A percentile compares a stretch with the other conserved stretches of the same genome.
Evolutionary conservation across 257 asterid species (phyloP).

Genomic region (Solanum pinnatisectum): DNA sequence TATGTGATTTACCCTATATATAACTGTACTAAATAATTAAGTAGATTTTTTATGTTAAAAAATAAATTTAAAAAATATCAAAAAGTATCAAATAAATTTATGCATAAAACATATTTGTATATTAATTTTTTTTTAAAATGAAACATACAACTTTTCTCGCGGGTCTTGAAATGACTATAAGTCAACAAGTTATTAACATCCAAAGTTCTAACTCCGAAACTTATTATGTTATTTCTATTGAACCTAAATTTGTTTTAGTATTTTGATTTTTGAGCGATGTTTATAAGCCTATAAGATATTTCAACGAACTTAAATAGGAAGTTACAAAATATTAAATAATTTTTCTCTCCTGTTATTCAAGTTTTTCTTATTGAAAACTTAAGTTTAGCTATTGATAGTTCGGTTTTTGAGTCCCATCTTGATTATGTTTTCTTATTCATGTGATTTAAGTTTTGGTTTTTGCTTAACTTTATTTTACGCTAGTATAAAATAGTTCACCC

Average conservation of each 20-base stretch:
- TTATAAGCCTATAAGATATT: neutral
- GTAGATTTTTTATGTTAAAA: neutral
- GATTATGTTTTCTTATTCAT: neutral
- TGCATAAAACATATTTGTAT: neutral
- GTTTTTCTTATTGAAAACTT: neutral
- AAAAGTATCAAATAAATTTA: neutral
- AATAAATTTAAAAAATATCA: neutral
- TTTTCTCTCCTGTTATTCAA: neutral
- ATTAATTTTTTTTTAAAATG: neutral
- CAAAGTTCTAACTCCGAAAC: neutral
- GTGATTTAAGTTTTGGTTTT: neutral
- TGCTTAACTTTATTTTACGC: neutral
- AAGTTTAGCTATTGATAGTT: neutral
- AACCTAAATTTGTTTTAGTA: neutral
- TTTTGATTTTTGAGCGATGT: no score
- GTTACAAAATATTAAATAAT: no score
- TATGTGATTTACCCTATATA: no score
- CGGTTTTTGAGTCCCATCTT: neutral
- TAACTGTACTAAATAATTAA: no score
- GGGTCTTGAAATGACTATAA: neutral
- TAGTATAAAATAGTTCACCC: neutral
- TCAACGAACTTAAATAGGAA: no score
- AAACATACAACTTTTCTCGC: neutral
- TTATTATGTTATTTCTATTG: neutral
- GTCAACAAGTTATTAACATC: neutral